Evolutionary conservation across 1,284 basidiomycete genomes (phyloP), one percentile per base, ranked within the genome.

Genomic region (Microbotryum saponariae): DNA sequence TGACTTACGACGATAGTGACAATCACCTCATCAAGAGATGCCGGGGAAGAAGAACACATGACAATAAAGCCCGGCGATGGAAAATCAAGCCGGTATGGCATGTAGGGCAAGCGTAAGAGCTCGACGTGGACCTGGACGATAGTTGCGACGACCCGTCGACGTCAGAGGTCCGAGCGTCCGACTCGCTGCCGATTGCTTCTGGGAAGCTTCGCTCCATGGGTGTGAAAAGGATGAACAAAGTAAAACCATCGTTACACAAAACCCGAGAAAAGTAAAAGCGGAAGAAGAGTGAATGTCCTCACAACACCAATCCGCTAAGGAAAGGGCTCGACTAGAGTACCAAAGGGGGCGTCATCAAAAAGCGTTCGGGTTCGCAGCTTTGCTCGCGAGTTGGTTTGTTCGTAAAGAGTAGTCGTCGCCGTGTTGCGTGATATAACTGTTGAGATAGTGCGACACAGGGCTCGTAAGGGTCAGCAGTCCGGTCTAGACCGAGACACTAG

Each of bases 371-470:
- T 49, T 57, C 21, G 31, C 42, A 14, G 21, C 31, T 46, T 57
- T 51, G 18, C n/a, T 33, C 21, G 27, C 47, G 23, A 29, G 48
- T 47, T 51, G 47, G 42, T 57, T 51, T 27, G 49, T 51, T 31
- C 57, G 37, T n/a, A 58, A 33, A 27, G 61, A 56, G 74, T 97
- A 96, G 75, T 97, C 93, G 74, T 97, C 93, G 21, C 93, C 93
- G 70, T 96, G 91, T 78, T 94, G 88, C 4, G 90, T 93, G 71
- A 96, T 93, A 76, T 93, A 94, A 65, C 77, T 76, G 29, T 72
- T 71, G 71, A 74, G 74, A 33, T 68, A 54, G 61, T 51, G 37
- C 49, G 14, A 64, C 64, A 64, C 60, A 67, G 46, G 58, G 63
- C 14, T 60, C 42, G 55, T 33, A 27, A 27, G 21, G 23, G 10